Base-by-base conservation (phyloP, 371 early-diverging fungal genomes). In the Lichtheimia ornata region DNA sequence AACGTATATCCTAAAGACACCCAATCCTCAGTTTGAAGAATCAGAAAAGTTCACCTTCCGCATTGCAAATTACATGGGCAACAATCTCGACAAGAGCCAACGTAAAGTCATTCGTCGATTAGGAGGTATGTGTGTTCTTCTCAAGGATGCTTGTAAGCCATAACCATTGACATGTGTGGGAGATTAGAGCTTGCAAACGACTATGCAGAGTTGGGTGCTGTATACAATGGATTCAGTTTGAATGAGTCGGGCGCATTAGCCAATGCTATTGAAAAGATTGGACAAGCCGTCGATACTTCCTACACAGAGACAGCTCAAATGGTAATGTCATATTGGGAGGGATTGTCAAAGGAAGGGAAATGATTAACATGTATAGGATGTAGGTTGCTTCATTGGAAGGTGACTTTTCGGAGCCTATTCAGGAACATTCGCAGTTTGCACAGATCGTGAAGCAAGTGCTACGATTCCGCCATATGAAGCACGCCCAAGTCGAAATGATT, bases 151-250 rank as follows among this genome's bases (percentile, higher is more conserved):
- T n/a, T 7, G 25, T 20, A 17, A 17, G 3, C 30, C 22, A 44
- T 18, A 4, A 18, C 14, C 51, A 24, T 7, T 17, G 7, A 20
- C 41, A 30, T 59, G 12, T 59, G 12, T 5, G 18, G 3, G 54
- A 7, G 12, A 27, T 35, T 27, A 81, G 77, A 77, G 62, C 56
- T 92, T 24, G 85, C 93, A 0, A 76, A 79, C 28, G 91, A 92
- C 61, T 91, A 91, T 66, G 83, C 93, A 13, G 97, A 96, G 61
- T 80, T 97, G n/a, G 97, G 97, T 0, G 94, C 94, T 5, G 80
- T 88, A 0, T 94, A 95, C 72, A 97, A 97, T 64, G 95, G 91
- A 22, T 95, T 97, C 73, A 96, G 97, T 57, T 83, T 97, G 53
- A 86, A 85, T 59, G 97, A 96, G 59, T 66, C 70, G 41, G 85